These are phyloP conservation scores for Nakaseomyces sp. DNA, from an alignment of 1,139 yeast genomes.

Conservation along the genomic window DNA sequence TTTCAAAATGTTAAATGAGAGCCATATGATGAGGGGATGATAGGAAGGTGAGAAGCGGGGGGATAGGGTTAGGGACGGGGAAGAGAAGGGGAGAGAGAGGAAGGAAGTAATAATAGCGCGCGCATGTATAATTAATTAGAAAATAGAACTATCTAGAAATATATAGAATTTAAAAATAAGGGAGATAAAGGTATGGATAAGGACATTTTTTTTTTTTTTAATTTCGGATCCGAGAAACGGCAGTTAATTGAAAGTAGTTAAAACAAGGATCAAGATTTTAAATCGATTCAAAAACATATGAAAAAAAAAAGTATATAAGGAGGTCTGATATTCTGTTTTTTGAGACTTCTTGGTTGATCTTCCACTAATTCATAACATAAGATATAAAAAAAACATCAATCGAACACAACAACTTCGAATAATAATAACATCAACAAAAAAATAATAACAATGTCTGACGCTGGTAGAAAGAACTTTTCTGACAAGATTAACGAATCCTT, in stretches of 20 bases:
- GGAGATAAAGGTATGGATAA: too few relatives aligned
- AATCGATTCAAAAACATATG: background rate
- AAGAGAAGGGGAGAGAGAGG: too few relatives aligned
- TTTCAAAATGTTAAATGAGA: too few relatives aligned
- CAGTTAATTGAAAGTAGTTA: background rate
- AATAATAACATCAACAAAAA: slow-evolving; percentile 7
- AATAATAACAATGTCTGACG: slow-evolving; percentile 49
- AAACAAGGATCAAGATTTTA: background rate
- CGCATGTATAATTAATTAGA: too few relatives aligned
- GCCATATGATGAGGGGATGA: too few relatives aligned
- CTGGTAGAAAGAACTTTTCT: slow-evolving; percentile 66
- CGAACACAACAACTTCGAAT: background rate
- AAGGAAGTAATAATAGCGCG: too few relatives aligned
- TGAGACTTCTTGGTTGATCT: background rate
- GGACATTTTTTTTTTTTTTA: too few relatives aligned
- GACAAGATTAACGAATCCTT: slow-evolving; percentile 59
- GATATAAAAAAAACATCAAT: slow-evolving; percentile 2
- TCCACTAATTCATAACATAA: background rate
- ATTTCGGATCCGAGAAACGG: too few relatives aligned
- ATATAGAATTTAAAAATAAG: too few relatives aligned
- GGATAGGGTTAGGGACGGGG: too few relatives aligned
- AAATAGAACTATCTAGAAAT: too few relatives aligned
- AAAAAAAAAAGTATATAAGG: slow-evolving; percentile 7
- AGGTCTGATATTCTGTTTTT: background rate
- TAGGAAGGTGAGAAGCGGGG: too few relatives aligned